phyloP scores from a whole-genome alignment of 1,139 yeast species.

The Yamadazyma epiphylla region DNA sequence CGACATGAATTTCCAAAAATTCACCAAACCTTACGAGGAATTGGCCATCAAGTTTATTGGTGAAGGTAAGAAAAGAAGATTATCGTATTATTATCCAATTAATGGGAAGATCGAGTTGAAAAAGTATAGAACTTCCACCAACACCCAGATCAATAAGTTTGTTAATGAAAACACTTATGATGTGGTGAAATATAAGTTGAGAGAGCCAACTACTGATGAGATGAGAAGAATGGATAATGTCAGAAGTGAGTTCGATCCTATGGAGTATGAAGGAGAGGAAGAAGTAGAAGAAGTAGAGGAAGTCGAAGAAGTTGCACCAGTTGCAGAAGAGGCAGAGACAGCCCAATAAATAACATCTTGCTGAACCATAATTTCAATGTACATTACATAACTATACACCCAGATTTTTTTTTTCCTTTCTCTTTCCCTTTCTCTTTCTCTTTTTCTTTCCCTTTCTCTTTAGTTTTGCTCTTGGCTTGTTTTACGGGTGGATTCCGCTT shows the following conservation, averaged over 20 bases:
- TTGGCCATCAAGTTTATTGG: constrained; percentile 42
- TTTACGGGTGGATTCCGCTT: constrained; percentile 11
- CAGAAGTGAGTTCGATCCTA: constrained; percentile 74
- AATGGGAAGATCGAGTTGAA: constrained; percentile 76
- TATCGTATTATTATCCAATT: constrained; percentile 77
- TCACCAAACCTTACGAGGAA: constrained; percentile 44
- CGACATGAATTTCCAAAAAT: constrained; percentile 63
- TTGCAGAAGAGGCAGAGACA: constrained; percentile 19
- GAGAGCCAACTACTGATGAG: constrained; percentile 75
- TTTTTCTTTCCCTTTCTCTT: background rate
- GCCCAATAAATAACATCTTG: too few species aligned
- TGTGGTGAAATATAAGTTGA: constrained; percentile 54
- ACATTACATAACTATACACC: constrained; percentile 8
- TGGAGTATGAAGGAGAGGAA: constrained; percentile 59
- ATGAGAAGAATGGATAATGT: constrained; percentile 61
- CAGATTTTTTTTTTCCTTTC: constrained; percentile 11
- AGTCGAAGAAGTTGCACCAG: constrained; percentile 14
- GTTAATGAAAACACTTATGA: constrained; percentile 50
- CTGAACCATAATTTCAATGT: background rate
- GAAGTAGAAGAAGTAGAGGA: constrained; percentile 29
- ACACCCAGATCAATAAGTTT: constrained; percentile 47
- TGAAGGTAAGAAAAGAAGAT: constrained; percentile 44
- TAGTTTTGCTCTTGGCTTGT: constrained; percentile 6
- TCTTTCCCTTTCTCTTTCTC: constrained; percentile 3
- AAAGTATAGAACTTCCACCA: constrained; percentile 63